Conservation (phyloP, 2,329 filamentous ascomycete species). For the Bipolaris sorokiniana region DNA sequence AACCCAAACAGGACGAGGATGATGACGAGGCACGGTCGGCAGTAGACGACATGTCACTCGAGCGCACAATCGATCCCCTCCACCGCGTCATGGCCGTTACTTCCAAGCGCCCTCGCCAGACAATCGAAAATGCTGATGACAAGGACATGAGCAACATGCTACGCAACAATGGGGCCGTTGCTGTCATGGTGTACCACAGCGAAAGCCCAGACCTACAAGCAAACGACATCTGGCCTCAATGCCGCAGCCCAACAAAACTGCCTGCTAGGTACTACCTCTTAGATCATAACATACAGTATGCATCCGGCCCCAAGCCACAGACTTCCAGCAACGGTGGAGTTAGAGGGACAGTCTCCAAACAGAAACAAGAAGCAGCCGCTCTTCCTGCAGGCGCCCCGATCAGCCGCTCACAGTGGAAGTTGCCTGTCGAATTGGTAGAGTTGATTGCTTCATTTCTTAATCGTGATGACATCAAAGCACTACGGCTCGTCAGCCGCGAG, state of each 20-base stretch:
- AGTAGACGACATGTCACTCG: not conserved
- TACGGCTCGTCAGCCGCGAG: conserved; percentile 67
- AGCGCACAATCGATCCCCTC: not conserved
- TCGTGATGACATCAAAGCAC: conserved; percentile 63
- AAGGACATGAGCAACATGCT: conserved; percentile 23
- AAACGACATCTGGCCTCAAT: conserved; percentile 48
- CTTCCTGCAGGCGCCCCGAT: not conserved
- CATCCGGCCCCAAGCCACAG: conserved; percentile 3
- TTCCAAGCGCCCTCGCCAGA: conserved; percentile 29
- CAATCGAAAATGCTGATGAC: conserved; percentile 19
- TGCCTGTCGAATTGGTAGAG: conserved; percentile 69
- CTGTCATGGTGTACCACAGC: conserved; percentile 32
- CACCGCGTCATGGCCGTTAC: conserved; percentile 5
- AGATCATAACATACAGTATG: conserved; percentile 8
- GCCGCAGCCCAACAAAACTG: conserved; percentile 35
- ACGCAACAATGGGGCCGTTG: conserved; percentile 29
- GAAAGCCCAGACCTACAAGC: conserved; percentile 27
- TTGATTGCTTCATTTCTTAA: conserved; percentile 62
- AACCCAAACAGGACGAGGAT: not conserved
- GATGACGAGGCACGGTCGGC: not conserved
- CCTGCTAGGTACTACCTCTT: conserved; percentile 35
- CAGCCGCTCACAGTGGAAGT: conserved; percentile 48
- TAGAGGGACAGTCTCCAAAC: not conserved
- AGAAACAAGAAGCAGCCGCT: not conserved
- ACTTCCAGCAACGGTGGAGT: not conserved